Evolutionary conservation across 352 stramenopile species (phyloP).

Genomic region (Phytophthora cactorum): DNA sequence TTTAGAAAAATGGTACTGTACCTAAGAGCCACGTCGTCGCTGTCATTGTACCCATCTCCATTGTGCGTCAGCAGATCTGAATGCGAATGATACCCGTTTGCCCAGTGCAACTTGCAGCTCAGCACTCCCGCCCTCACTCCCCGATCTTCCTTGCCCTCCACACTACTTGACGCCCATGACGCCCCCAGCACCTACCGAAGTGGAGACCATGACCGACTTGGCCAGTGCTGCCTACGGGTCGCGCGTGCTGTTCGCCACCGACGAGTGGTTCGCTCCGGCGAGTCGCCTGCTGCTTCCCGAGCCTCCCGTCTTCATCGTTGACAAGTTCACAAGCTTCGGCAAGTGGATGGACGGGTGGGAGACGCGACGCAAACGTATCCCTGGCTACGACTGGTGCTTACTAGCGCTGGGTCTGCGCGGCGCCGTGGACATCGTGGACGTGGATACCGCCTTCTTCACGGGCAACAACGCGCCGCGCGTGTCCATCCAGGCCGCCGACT

Average conservation of each 20-base stretch:
- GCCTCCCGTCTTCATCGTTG: constrained; percentile 86
- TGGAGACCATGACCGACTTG: constrained; percentile 65
- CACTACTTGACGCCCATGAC: neutral
- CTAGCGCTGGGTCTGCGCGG: constrained; percentile 87
- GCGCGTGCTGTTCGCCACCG: constrained; percentile 91
- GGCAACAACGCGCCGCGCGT: constrained; percentile 91
- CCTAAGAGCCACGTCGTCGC: neutral
- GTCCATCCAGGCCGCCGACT: constrained; percentile 86
- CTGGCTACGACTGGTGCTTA: constrained; percentile 93
- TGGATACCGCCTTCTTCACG: constrained; percentile 96
- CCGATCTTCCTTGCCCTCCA: constrained; percentile 8
- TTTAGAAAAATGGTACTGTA: neutral
- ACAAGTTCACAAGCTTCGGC: constrained; percentile 93
- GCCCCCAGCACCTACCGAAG: constrained; percentile 9
- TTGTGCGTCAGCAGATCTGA: constrained; percentile 16
- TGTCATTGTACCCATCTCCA: constrained; percentile 15
- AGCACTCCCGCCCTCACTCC: constrained; percentile 9
- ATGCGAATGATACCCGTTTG: constrained; percentile 6
- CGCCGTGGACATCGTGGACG: constrained; percentile 62
- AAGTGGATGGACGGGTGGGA: constrained; percentile 98
- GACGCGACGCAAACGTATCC: constrained; percentile 88
- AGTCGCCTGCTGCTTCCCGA: constrained; percentile 82
- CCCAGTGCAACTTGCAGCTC: neutral
- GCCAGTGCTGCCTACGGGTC: constrained; percentile 59
- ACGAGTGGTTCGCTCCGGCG: constrained; percentile 93